Base-by-base conservation (phyloP, 1,284 basidiomycete species). In the Ceratobasidium sp. region DNA sequence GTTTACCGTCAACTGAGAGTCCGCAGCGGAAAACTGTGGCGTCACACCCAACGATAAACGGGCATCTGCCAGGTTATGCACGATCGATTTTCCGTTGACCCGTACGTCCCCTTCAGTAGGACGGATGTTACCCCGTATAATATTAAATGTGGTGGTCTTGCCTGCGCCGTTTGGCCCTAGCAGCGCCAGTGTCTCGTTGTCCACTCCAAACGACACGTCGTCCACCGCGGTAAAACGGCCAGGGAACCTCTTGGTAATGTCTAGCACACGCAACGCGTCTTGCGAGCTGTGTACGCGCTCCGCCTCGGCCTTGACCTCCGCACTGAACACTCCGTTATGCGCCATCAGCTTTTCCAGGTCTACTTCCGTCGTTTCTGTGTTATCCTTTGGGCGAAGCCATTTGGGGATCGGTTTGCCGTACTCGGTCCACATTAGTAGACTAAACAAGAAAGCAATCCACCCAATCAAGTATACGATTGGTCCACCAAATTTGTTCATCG, bases 21-120 rank as follows among this genome's bases (percentile, higher is more conserved):
- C 94, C 76, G 94, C 92, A 0, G 93, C 93, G 3, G 93, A 93
- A 83, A 94, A 93, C 80, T 95, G 93, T 0, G 93, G 93, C 81
- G 92, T 94, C 53, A 94, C 92, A 1, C 93, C 93, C 5, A 94
- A 87, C 6, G 88, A 86, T 3, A 90, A 86, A 60, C 91, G 87
- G 37, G 93, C 91, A 3, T 83, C 85, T 45, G 88, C 88, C 0
- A 92, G 89, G 73, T 90, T 85, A 33, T 85, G 83, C 23, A 92
- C 84, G 45, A 92, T 89, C 0, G 92, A 94, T 33, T 86, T 85
- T 0, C 88, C 89, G 69, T 88, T 87, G 80, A 94, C 90, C 64
- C 87, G 80, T 2, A 93, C 88, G 79, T 94, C 91, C 1, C 93
- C 93, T 0, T 82, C 79, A 77, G 92, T 88, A 1, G 89, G 91